Conservation (phyloP, 805 yeast species). For the Cyberlindnera veronae region DNA sequence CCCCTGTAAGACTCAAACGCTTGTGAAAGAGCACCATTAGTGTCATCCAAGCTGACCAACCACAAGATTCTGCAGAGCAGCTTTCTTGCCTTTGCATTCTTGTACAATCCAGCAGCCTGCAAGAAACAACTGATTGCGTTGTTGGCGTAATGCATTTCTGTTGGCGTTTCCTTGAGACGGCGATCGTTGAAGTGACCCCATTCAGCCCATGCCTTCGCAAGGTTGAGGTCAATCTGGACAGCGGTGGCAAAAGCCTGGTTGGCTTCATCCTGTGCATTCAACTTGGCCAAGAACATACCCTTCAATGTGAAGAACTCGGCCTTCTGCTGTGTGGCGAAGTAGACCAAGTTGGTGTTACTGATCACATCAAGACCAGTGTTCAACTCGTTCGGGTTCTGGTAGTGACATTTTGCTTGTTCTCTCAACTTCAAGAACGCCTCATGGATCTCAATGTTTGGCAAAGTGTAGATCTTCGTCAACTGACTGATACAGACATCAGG, state of each 20-base stretch:
- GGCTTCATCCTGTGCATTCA: conserved; percentile 90
- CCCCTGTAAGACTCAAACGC: conserved; percentile 93
- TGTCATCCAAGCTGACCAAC: conserved; percentile 89
- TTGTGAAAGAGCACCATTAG: conserved; percentile 70
- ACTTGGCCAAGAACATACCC: conserved; percentile 94
- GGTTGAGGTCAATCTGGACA: conserved; percentile 87
- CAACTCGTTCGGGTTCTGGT: conserved; percentile 84
- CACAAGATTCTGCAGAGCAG: conserved; percentile 86
- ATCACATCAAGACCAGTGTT: conserved; percentile 96
- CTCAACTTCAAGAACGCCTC: conserved; percentile 94
- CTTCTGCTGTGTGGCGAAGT: conserved; percentile 95
- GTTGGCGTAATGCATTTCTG: conserved; percentile 78
- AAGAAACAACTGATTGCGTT: conserved; percentile 94
- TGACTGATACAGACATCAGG: conserved; percentile 95
- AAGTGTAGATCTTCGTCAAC: conserved; percentile 85
- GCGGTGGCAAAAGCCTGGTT: conserved; percentile 98
- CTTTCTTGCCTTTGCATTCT: conserved; percentile 86
- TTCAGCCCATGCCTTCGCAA: conserved; percentile 99
- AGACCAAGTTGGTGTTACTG: conserved; percentile 91
- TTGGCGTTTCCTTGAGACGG: conserved; percentile 78
- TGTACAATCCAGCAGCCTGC: conserved; percentile 96
- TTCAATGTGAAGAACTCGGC: conserved; percentile 97
- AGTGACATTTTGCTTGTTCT: conserved; percentile 97
- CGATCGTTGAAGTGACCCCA: conserved; percentile 97
- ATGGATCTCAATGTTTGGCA: conserved; percentile 97